Evolutionary conservation across 192 early-diverging fungal species (phyloP).

Genomic region (Mortierella alpina): DNA sequence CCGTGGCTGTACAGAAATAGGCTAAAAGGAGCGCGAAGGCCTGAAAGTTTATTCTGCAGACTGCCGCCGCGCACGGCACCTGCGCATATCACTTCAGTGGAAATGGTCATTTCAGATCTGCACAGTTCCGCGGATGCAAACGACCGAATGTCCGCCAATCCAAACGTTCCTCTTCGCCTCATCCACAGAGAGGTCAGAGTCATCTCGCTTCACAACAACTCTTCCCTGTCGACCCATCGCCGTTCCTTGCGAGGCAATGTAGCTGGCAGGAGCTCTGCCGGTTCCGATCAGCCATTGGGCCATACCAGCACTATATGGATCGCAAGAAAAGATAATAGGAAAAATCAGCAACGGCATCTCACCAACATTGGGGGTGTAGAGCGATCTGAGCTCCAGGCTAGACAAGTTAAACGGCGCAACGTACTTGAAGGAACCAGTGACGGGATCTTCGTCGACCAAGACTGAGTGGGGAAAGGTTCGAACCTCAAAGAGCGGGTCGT

Average conservation of each 20-base stretch:
- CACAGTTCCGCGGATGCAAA: constrained; percentile 23
- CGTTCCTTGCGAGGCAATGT: constrained; percentile 25
- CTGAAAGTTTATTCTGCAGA: too few relatives aligned
- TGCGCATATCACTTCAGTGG: too few relatives aligned
- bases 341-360: background rate
- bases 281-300: constrained; percentile 33
- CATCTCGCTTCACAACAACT: constrained; percentile 19
- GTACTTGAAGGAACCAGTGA: constrained; percentile 40
- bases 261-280: constrained; percentile 12
- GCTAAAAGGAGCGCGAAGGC: too few relatives aligned
- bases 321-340: background rate
- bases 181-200: constrained; percentile 6
- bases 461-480: constrained; percentile 21
- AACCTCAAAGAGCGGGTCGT: constrained; percentile 24
- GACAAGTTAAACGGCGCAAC: background rate
- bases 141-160: constrained; percentile 25
- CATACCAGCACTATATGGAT: constrained; percentile 21
- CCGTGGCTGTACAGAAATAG: too few relatives aligned
- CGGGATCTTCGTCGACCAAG: constrained; percentile 20
- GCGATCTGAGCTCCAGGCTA: too few relatives aligned
- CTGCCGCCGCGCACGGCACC: too few relatives aligned
- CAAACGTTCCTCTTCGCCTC: constrained; percentile 14
- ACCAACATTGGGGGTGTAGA: background rate
- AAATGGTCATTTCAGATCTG: constrained; percentile 5
- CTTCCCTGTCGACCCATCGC: constrained; percentile 32